These are phyloP conservation scores for Exutisphaerella laricina DNA, from an alignment of 2,329 filamentous ascomycete species.

Conservation along the genomic window DNA sequence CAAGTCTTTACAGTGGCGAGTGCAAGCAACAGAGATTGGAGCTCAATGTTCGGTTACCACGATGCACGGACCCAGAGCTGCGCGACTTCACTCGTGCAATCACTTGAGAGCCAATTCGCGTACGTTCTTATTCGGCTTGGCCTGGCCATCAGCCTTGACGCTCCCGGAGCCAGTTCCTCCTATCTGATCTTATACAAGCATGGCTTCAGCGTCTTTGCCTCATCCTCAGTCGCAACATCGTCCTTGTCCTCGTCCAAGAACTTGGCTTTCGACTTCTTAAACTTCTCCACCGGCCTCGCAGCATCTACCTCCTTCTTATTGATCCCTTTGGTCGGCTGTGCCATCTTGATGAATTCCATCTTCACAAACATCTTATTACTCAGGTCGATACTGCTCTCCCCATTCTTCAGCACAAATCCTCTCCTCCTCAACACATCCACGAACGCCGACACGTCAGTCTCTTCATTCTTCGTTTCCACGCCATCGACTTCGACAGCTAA, in stretches of 20 bases:
- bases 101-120: too few species aligned
- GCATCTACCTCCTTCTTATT: conserved; percentile 46
- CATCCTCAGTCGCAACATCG: conserved; percentile 53
- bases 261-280: conserved; percentile 44
- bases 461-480: conserved; percentile 55
- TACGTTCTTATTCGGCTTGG: too few species aligned
- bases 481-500: conserved; percentile 62
- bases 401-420: conserved; percentile 73
- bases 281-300: conserved; percentile 28
- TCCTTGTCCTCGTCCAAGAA: conserved; percentile 56
- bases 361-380: conserved; percentile 98
- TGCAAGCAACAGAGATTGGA: too few species aligned
- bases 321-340: conserved; percentile 69
- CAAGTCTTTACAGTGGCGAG: too few species aligned
- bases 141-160: too few species aligned
- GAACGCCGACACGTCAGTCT: conserved; percentile 84
- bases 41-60: too few species aligned
- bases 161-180: too few species aligned
- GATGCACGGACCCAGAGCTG: too few species aligned
- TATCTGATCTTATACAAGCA: conserved; percentile 92
- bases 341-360: conserved; percentile 90
- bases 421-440: conserved; percentile 73
- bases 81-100: too few species aligned
- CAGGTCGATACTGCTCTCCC: conserved; percentile 63
- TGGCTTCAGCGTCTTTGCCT: conserved; percentile 76